Conservation (phyloP, 495 filamentous ascomycete species). For the Lophiotrema nucula region DNA sequence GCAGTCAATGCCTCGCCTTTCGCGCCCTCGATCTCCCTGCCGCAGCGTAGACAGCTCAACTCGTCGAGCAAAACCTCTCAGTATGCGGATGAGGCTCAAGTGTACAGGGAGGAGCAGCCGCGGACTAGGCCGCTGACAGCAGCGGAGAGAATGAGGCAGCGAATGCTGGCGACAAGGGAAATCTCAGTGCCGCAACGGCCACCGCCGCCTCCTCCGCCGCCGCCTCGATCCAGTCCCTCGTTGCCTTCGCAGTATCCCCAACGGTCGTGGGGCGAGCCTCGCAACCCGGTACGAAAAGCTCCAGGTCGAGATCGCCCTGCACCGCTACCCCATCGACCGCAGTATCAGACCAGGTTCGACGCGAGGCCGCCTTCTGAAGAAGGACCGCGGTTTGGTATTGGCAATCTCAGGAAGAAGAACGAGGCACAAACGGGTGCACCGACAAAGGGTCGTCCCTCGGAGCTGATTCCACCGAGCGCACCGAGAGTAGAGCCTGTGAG, state of each 20-base stretch:
- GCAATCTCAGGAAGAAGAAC: neutral
- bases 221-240: neutral
- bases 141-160: neutral
- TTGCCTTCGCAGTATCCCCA: neutral
- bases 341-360: no score
- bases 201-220: neutral
- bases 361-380: no score
- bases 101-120: conserved; percentile 22
- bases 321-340: no score
- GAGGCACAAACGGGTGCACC: neutral
- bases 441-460: no score
- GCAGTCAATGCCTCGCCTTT: neutral
- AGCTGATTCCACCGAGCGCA: no score
- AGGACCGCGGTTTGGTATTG: no score
- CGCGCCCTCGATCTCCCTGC: neutral
- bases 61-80: no score
- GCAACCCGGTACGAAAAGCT: neutral
- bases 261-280: no score
- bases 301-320: no score
- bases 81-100: conserved; percentile 22
- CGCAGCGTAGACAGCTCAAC: conserved; percentile 23
- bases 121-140: neutral
- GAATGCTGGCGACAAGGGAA: neutral
- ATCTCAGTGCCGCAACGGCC: neutral
- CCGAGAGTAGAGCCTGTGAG: no score